phyloP scores from a whole-genome alignment of 2,329 filamentous ascomycete genomes.

The Ceratocystis eucalypticola region DNA sequence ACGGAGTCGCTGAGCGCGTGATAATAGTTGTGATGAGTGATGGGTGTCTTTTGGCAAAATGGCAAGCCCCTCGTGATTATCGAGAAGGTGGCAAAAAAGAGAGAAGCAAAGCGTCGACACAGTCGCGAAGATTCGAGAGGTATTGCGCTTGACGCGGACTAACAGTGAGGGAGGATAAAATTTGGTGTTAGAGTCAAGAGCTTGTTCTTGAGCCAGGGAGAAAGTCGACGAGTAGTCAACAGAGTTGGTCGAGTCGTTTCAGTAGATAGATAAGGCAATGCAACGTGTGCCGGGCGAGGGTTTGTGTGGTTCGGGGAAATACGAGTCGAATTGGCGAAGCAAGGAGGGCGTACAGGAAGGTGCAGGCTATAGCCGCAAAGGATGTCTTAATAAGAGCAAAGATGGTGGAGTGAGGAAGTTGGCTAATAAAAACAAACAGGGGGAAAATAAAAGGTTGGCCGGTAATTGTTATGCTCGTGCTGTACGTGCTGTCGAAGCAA shows the following conservation, averaged over 20 bases:
- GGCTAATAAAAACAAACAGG: neutral
- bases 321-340: neutral
- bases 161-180: too few relatives aligned
- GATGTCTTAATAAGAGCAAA: neutral
- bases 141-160: too few relatives aligned
- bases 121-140: too few relatives aligned
- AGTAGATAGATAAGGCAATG: neutral
- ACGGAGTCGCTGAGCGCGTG: conserved; percentile 16
- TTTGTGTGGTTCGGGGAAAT: neutral
- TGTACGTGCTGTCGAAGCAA: too few relatives aligned
- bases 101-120: too few relatives aligned
- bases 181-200: too few relatives aligned
- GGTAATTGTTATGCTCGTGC: neutral
- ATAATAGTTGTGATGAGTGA: neutral
- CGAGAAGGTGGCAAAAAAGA: too few relatives aligned
- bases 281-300: neutral
- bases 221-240: too few relatives aligned
- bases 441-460: neutral
- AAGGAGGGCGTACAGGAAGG: neutral
- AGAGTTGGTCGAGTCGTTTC: neutral
- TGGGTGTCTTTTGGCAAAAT: conserved; percentile 7
- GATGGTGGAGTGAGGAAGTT: neutral
- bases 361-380: neutral
- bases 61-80: neutral
- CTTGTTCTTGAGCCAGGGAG: too few relatives aligned